Conservation (phyloP, 768 basidiomycete genomes). For the Boletus coccyginus region DNA sequence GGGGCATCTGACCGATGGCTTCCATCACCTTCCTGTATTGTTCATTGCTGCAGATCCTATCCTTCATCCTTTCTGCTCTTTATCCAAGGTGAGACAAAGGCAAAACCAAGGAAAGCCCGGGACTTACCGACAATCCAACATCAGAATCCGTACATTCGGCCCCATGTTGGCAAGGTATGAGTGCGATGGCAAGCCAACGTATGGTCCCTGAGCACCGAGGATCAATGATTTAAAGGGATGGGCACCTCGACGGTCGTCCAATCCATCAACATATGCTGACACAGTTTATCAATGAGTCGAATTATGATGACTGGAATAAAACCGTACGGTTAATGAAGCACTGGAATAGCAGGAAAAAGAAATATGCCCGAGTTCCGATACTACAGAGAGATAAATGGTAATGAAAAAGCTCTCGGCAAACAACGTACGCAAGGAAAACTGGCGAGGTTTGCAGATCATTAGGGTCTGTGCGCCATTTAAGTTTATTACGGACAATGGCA, state of each 20-base stretch:
- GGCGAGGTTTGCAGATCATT: conserved; percentile 73
- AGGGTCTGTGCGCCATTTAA: conserved; percentile 52
- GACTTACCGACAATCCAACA: conserved; percentile 78
- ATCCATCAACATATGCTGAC: conserved; percentile 57
- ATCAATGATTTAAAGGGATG: conserved; percentile 73
- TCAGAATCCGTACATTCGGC: conserved; percentile 68
- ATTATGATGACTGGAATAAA: not conserved
- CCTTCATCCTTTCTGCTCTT: conserved; percentile 82
- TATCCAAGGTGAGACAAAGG: conserved; percentile 4
- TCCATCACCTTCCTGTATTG: conserved; percentile 77
- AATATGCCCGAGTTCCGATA: conserved; percentile 84
- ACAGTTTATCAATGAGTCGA: not conserved
- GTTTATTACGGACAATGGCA: not conserved
- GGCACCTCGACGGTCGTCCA: conserved; percentile 53
- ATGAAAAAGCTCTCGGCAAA: not conserved
- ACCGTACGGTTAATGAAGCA: conserved; percentile 77
- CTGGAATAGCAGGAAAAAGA: conserved; percentile 93
- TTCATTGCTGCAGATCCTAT: conserved; percentile 70
- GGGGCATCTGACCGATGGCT: conserved; percentile 58
- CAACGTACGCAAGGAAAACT: conserved; percentile 63
- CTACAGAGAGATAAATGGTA: conserved; percentile 33
- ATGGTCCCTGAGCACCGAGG: conserved; percentile 74
- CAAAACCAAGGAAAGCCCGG: not conserved
- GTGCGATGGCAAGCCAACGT: conserved; percentile 77
- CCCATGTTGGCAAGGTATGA: conserved; percentile 80